Percentiles rank a stretch among this genome's conserved stretches.
These are phyloP conservation scores for Plasmodium vivax DNA, from an alignment of 169 alveolate genomes.

Conservation along the genomic window DNA sequence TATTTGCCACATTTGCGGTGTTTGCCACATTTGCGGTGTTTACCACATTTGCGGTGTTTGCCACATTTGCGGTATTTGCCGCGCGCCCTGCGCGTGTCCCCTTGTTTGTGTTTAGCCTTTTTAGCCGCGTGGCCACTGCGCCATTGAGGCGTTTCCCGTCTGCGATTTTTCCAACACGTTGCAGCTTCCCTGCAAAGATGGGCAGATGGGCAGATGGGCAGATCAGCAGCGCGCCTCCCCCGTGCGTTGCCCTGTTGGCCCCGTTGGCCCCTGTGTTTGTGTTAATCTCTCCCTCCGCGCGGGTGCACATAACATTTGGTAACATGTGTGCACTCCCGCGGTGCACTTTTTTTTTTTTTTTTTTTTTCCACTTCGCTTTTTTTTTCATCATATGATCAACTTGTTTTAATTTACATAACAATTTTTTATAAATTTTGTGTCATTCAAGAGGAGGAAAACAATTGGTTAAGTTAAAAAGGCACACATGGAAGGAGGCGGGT, in stretches of 20 bases:
- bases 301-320: background rate
- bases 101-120: background rate
- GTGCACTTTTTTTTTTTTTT: slow-evolving; percentile 1
- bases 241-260: background rate
- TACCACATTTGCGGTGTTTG: no score
- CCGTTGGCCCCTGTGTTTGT: background rate
- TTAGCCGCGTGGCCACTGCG: background rate
- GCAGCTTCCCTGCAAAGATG: background rate
- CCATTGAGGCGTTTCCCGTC: background rate
- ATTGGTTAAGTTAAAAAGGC: background rate
- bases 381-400: background rate
- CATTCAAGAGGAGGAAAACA: background rate
- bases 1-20: no score
- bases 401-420: background rate
- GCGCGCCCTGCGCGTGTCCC: background rate
- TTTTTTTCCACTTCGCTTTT: background rate
- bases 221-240: background rate
- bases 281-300: background rate
- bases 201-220: no score
- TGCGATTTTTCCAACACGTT: background rate
- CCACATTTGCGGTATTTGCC: no score
- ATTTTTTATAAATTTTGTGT: background rate
- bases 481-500: background rate
- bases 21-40: no score
- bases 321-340: background rate